These are phyloP conservation scores for Neonectria neomacrospora DNA, from an alignment of 2,329 filamentous ascomycete species.

Conservation along the genomic window DNA sequence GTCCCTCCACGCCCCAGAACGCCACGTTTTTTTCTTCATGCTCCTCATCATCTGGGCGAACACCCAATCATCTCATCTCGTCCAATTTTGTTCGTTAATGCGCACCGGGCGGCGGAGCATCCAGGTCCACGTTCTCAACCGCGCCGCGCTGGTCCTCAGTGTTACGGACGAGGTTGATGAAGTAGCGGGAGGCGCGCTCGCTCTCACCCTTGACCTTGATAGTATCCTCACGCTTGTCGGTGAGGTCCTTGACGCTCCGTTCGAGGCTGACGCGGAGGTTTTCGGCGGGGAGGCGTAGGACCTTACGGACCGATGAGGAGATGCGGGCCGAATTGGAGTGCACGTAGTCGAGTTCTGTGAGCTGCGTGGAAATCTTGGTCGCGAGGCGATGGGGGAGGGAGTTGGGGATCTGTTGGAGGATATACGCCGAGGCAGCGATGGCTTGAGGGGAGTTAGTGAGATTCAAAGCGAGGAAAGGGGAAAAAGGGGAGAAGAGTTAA, in stretches of 20 bases:
- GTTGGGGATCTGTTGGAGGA: slow-evolving; percentile 86
- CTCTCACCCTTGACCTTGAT: slow-evolving; percentile 84
- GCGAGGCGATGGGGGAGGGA: slow-evolving; percentile 88
- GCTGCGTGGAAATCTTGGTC: slow-evolving; percentile 83
- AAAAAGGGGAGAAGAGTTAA: not conserved
- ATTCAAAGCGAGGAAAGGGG: not conserved
- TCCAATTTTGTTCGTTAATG: slow-evolving; percentile 37
- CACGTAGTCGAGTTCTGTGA: slow-evolving; percentile 88
- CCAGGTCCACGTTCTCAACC: slow-evolving; percentile 66
- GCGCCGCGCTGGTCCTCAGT: slow-evolving; percentile 63
- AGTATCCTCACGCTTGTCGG: slow-evolving; percentile 81
- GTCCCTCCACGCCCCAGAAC: slow-evolving; percentile 21
- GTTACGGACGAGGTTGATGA: slow-evolving; percentile 81
- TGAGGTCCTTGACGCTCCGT: slow-evolving; percentile 85
- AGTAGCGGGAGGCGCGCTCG: slow-evolving; percentile 89
- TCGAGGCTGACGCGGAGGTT: slow-evolving; percentile 86
- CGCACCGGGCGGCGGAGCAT: slow-evolving; percentile 58
- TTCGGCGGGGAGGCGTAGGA: slow-evolving; percentile 87
- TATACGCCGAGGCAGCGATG: slow-evolving; percentile 79
- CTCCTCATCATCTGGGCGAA: slow-evolving; percentile 15
- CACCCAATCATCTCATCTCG: slow-evolving; percentile 18
- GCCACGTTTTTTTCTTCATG: slow-evolving; percentile 22
- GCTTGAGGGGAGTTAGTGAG: slow-evolving; percentile 59
- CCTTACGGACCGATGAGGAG: slow-evolving; percentile 84
- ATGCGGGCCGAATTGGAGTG: slow-evolving; percentile 90